Conservation (phyloP, 1,284 basidiomycete species). For the Trichosporon asahii region DNA sequence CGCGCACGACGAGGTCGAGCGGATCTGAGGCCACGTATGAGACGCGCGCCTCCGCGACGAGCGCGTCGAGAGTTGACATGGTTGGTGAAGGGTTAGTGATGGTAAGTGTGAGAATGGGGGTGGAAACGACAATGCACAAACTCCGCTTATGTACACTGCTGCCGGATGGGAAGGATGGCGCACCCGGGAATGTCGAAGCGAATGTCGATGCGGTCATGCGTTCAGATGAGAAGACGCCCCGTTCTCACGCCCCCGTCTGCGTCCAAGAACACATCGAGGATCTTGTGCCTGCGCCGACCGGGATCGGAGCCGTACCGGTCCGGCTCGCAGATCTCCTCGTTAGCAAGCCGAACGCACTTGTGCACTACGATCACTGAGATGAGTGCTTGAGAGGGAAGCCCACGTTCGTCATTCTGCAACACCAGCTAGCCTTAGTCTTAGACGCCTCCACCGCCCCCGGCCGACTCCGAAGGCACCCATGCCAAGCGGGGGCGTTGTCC, state of each 20-base stretch:
- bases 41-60: background rate
- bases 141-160: background rate
- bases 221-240: background rate
- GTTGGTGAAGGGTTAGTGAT: background rate
- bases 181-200: no score
- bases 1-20: constrained; percentile 2
- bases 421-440: background rate
- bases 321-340: background rate
- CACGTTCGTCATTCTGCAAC: no score
- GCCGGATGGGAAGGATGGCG: no score
- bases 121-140: background rate
- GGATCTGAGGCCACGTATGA: background rate
- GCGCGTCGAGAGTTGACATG: background rate
- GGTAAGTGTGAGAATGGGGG: background rate
- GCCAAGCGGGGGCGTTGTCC: background rate
- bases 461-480: background rate
- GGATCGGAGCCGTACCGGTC: background rate
- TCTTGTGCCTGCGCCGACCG: background rate
- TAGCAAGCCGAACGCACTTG: no score
- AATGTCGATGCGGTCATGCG: no score
- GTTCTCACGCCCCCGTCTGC: background rate
- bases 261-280: background rate
- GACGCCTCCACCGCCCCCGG: background rate
- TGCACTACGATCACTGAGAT: no score
- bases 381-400: no score